These are phyloP conservation scores for Escovopsis weberi DNA, from an alignment of 2,329 filamentous ascomycete genomes.

Conservation along the genomic window DNA sequence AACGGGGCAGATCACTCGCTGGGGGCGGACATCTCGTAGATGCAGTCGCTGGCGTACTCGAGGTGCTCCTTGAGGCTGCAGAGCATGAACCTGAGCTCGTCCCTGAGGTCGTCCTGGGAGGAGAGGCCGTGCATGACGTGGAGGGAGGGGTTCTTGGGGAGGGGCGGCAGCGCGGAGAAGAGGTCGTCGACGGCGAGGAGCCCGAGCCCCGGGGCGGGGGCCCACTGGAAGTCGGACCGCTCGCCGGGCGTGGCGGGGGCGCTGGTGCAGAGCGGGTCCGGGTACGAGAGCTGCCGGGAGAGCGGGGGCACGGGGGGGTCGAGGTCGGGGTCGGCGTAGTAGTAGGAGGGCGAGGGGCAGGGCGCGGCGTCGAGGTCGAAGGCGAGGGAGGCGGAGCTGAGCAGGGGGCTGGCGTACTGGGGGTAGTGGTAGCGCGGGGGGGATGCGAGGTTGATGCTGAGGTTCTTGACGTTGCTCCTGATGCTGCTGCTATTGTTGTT, in stretches of 20 bases:
- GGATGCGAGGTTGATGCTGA: constrained; percentile 6
- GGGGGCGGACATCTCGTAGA: constrained; percentile 1
- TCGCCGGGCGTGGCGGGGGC: constrained; percentile 5
- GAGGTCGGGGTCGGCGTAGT: constrained; percentile 4
- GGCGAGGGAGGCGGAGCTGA: constrained; percentile 6
- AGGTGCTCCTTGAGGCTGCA: constrained; percentile 6
- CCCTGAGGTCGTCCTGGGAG: constrained; percentile 4
- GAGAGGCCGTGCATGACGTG: constrained; percentile 3
- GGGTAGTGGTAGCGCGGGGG: constrained; percentile 17
- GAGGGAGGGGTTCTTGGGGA: constrained; percentile 2
- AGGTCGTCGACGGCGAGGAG: constrained; percentile 3
- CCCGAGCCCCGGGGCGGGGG: constrained; percentile 1
- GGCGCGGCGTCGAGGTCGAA: constrained; percentile 6
- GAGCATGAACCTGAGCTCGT: constrained; percentile 4
- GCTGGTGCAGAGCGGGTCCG: not conserved
- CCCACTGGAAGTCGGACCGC: constrained; percentile 3
- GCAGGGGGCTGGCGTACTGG: constrained; percentile 6
- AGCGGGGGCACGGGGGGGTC: constrained; percentile 2
- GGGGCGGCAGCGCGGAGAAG: constrained; percentile 1
- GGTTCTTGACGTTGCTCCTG: not conserved
- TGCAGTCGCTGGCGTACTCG: constrained; percentile 5
- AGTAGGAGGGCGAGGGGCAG: constrained; percentile 3
- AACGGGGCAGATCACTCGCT: no score
- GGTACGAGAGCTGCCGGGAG: constrained; percentile 1
- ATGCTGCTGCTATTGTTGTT: no score